Evolutionary conservation across 306 rosid genomes (phyloP), one percentile per base, ranked within the genome.

Genomic region (Hippophae gyantsensis): DNA sequence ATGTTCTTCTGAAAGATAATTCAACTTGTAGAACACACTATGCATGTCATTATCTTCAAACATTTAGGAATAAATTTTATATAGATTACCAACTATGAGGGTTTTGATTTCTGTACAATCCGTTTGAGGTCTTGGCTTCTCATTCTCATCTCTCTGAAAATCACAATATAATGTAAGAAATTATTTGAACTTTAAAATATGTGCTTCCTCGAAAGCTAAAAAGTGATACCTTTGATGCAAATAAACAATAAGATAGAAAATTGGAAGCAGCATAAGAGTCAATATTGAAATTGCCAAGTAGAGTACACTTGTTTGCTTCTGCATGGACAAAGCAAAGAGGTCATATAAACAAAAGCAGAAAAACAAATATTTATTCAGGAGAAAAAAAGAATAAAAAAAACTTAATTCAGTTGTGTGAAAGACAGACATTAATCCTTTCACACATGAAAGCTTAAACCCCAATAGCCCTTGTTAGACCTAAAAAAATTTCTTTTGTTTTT

Each of bases 251-350:
- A 92, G 75, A 81, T 92, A 88, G 72, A 92, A 92, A 63, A 92
- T 69, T 10, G 99, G 99, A 54, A 92, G 93, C 78, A 92, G 76
- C 86, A 92, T 87, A 83, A 92, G 63, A 66, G 86, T 82, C 78
- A 92, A 70, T 64, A 79, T 82, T 60, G 85, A 85, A 52, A 74
- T 66, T 68, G 96, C 95, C 74, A 85, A 65, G 76, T 88, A 82
- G 52, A 92, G 74, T 47, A 85, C 79, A 66, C 87, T 73, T 12
- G 67, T 58, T 78, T 78, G 80, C 66, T 79, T 79, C 99, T 88
- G 88, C 69, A 67, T 60, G 42, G 42, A 70, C 40, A 64, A 69
- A 56, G 62, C 48, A 66, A 27, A 8, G 62, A 46, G 42, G 63
- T 68, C 5, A 60, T 10, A 9, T 3, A 43, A 3, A 53, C 26